Conservation (phyloP, 2,329 filamentous ascomycete species). For the Calonectria hongkongensis region DNA sequence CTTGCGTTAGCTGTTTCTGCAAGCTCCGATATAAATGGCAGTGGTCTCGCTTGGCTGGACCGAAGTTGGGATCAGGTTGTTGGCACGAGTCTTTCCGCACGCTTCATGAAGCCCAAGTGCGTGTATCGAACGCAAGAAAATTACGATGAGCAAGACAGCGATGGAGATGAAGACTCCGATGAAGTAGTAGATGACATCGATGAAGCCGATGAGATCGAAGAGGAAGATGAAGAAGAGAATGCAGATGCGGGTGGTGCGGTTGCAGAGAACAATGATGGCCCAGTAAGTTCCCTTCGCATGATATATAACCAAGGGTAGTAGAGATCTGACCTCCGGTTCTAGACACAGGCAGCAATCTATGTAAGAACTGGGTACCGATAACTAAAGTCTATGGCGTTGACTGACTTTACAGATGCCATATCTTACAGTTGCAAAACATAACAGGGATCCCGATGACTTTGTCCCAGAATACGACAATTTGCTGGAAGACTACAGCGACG, state of each 20-base stretch:
- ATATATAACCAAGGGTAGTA: fast-evolving
- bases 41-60: background rate
- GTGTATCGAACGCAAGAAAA: background rate
- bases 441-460: background rate
- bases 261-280: background rate
- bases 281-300: background rate
- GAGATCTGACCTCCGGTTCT: background rate
- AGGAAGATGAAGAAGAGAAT: background rate
- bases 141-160: background rate
- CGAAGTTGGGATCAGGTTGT: constrained; percentile 12
- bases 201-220: background rate
- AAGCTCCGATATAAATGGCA: background rate
- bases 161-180: background rate
- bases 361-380: background rate
- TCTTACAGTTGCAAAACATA: constrained; percentile 8
- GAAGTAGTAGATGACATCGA: background rate
- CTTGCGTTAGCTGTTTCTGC: constrained; percentile 1
- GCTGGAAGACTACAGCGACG: constrained; percentile 12
- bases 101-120: constrained; percentile 16
- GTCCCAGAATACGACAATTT: constrained; percentile 10
- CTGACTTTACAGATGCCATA: constrained; percentile 2
- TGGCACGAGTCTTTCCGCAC: background rate
- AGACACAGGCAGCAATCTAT: constrained; percentile 16
- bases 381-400: background rate
- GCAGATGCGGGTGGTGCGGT: background rate